A percentile compares a stretch with the other conserved stretches of the same genome.
phyloP scores from a whole-genome alignment of 768 basidiomycete genomes.

The Suillus subaureus region DNA sequence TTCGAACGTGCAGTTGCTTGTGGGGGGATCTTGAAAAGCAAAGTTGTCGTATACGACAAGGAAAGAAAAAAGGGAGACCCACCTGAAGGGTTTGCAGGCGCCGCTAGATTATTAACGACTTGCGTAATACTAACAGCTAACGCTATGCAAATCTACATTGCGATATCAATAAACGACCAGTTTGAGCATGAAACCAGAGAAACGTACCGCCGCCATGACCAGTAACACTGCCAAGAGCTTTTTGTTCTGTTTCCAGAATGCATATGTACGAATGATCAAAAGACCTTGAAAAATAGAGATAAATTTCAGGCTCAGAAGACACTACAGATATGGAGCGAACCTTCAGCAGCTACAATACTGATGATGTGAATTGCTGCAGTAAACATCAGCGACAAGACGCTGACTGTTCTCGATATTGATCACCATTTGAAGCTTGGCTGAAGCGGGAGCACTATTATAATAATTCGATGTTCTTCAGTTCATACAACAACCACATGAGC shows the following conservation, averaged over 20 bases:
- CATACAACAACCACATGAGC: not conserved
- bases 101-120: not conserved
- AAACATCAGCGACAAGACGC: not conserved
- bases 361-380: slow-evolving; percentile 4
- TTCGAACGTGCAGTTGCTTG: slow-evolving; percentile 2
- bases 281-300: too few relatives aligned
- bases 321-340: not conserved
- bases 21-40: not conserved
- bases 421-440: not conserved
- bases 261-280: slow-evolving; percentile 2
- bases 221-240: slow-evolving; percentile 1
- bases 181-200: not conserved
- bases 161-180: not conserved
- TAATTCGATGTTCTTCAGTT: not conserved
- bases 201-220: slow-evolving; percentile 5
- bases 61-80: not conserved
- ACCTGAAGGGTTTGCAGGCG: not conserved
- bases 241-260: slow-evolving; percentile 9
- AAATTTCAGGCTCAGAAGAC: not conserved
- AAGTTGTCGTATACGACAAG: not conserved
- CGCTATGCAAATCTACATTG: not conserved
- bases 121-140: not conserved
- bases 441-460: not conserved
- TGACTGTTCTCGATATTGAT: not conserved
- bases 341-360: slow-evolving; percentile 5